Base-by-base conservation (phyloP, 345 rosid genomes). In the Arabis alpina region DNA sequence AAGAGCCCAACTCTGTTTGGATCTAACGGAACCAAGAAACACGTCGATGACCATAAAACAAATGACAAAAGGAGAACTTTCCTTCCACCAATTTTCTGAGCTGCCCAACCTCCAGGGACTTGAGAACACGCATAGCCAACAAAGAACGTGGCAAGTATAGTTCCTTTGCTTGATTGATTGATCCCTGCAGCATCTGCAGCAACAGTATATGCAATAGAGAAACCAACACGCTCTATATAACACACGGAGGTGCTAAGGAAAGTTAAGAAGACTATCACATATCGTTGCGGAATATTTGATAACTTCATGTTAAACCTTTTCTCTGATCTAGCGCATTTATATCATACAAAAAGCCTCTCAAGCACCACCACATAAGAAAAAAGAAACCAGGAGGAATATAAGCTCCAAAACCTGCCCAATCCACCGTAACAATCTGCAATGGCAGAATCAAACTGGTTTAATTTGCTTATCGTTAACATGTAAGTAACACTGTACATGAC, bases 101-200 rank as follows among this genome's bases (percentile, higher is more conserved):
- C 99, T 4, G 91, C 99, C 97, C 95, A 94, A 64, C 99, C 99
- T 63, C 96, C 93, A 42, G 99, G 96, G 39, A 94, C 95, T 77
- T 91, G 99, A 54, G 97, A 94, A 68, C 95, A 86, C 28, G 98
- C 98, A 28, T 94, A 91, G 11, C 99, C 98, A 62, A 88, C 84
- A 52, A 85, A 94, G 85, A 91, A 94, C 15, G 95, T 85, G 0
- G 99, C 88, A 36, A 94, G 91, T 66, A 87, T 88, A 10, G 86
- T 81, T 66, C 98, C 97, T 82, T 94, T 94, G 63, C 95, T 88
- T 16, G 98, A 89, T 68, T 94, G 96, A 69, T 85, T 88, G 57
- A 91, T 85, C 0, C 96, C 95, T 27, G 88, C 90, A 63, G 88
- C 93, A 81, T 93, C 98, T 6, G 97, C 96, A 19, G 98, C 96